Conservation (phyloP, 768 basidiomycete genomes). For the Suillus plorans region DNA sequence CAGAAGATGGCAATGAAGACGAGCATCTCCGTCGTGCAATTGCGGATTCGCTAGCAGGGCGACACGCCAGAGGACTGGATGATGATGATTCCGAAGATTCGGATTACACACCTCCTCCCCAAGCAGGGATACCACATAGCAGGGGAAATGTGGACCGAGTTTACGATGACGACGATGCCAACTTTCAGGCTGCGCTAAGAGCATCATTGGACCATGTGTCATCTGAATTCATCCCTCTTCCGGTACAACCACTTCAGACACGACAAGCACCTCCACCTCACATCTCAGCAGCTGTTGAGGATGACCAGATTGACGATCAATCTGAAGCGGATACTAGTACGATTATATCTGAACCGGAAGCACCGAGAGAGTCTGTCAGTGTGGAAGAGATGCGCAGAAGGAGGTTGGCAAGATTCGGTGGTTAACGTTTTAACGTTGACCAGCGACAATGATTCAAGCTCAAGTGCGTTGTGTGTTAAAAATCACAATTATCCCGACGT, state of each 20-base stretch:
- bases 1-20: slow-evolving; percentile 47
- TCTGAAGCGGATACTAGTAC: slow-evolving; percentile 38
- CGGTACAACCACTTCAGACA: slow-evolving; percentile 12
- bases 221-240: slow-evolving; percentile 44
- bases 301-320: slow-evolving; percentile 32
- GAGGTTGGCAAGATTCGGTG: slow-evolving; percentile 64
- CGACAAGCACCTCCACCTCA: slow-evolving; percentile 17
- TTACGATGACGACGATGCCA: slow-evolving; percentile 86
- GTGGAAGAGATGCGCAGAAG: slow-evolving; percentile 68
- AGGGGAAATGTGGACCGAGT: slow-evolving; percentile 38
- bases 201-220: slow-evolving; percentile 75
- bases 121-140: slow-evolving; percentile 6
- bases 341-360: slow-evolving; percentile 22
- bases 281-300: slow-evolving; percentile 10
- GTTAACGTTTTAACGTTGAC: slow-evolving; percentile 26
- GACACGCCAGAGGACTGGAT: slow-evolving; percentile 15
- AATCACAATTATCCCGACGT: neutral
- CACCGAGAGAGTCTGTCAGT: slow-evolving; percentile 38
- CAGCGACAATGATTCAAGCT: neutral
- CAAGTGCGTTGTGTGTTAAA: neutral
- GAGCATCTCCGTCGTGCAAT: slow-evolving; percentile 50
- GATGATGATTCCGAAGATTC: slow-evolving; percentile 29
- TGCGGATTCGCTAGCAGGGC: slow-evolving; percentile 25
- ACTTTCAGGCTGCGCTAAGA: slow-evolving; percentile 82
- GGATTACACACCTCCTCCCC: slow-evolving; percentile 11